Evolutionary conservation across 2,329 filamentous ascomycete genomes (phyloP), one percentile per base, ranked within the genome.

Genomic region (Ceratocystis diversiconidia): DNA sequence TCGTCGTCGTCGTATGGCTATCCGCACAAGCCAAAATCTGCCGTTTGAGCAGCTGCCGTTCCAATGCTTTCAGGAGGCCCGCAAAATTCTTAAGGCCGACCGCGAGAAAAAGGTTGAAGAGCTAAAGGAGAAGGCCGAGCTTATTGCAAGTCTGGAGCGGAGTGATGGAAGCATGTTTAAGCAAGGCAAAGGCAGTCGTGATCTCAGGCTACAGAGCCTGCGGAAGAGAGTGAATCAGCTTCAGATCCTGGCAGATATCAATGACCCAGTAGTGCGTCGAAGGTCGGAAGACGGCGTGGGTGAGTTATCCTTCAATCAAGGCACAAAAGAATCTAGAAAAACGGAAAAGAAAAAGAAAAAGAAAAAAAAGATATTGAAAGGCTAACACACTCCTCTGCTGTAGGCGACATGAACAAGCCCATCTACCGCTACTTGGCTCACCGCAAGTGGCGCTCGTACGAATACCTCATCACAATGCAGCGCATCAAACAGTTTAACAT

Each of bases 1-100:
- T 59, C 85, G 92, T 71, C 85, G 92, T 79, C 87, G 92, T 69
- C 87, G 92, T 73, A 83, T 85, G 32, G 88, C 88, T 32, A 75
- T 92, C 68, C 84, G 81, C 72, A 83, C 78, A 71, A 62, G 63
- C 55, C 82, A 78, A 46, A 77, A 81, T 68, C 78, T 96, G 62
- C 90, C 92, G 30, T 96, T 99, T 73, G 90, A 96, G 78, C 88
- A 92, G 73, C 79, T 99, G 70, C 94, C 94, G 19, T 99, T 95
- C 78, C 92, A 97, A 80, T 94, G 90, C 76, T 99, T 97, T 79
- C 94, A 99, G 77, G 92, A 96, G 78, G 94, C 94, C 50, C 85
- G 92, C 69, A 89, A 90, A 74, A 77, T 97, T 61, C 79, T 99
- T 65, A 81, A 85, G 64, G 84, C 83, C 65, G 94, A 99, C 74